Evolutionary conservation across 139 green algal genomes (phyloP).

Genomic region (Closterium sp.): DNA sequence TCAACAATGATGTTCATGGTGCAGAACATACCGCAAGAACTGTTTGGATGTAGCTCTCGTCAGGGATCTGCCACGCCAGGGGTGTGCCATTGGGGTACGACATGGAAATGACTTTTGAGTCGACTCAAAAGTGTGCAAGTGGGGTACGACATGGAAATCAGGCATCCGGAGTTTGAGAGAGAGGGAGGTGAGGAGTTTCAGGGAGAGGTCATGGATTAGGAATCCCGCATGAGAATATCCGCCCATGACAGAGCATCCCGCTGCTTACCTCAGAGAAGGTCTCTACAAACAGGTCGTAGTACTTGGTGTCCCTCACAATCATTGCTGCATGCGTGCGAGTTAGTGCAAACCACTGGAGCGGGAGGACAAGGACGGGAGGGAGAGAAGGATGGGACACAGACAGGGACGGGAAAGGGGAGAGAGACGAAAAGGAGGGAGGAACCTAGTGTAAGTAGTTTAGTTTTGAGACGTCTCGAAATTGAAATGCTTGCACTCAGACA

Average conservation of each 20-base stretch:
- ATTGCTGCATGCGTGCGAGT: conserved; percentile 8
- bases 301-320: conserved; percentile 31
- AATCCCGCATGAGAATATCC: background rate
- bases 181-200: background rate
- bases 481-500: too few species aligned
- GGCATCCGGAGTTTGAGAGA: too few species aligned
- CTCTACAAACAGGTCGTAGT: conserved; percentile 22
- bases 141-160: background rate
- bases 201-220: background rate
- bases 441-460: too few species aligned
- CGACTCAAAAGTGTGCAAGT: background rate
- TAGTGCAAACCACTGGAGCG: conserved; percentile 44
- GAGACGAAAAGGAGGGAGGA: too few species aligned
- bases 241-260: too few species aligned
- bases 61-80: conserved; percentile 14
- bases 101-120: background rate
- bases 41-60: conserved; percentile 34
- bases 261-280: conserved; percentile 12
- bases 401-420: too few species aligned
- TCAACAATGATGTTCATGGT: background rate
- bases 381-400: too few species aligned
- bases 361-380: too few species aligned
- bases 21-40: conserved; percentile 6
- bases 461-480: too few species aligned
- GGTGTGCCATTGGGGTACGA: background rate